Evolutionary conservation across 2,329 filamentous ascomycete genomes (phyloP).

Genomic region (Fusarium subglutinans): DNA sequence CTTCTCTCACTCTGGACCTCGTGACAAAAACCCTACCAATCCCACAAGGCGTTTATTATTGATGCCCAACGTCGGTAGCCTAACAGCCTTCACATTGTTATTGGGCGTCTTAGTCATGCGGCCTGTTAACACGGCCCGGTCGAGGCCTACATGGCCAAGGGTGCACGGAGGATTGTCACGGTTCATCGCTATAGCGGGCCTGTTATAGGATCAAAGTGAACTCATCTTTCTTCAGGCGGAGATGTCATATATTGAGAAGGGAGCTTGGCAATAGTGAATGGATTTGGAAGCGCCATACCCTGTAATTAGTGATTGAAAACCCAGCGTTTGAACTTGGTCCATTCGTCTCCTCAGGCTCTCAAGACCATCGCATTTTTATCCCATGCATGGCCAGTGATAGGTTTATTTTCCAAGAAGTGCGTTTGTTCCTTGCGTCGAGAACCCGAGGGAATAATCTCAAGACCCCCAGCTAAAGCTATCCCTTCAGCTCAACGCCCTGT

Average conservation of each 20-base stretch:
- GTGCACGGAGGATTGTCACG: constrained; percentile 2
- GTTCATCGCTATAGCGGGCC: not conserved
- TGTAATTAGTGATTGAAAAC: not conserved
- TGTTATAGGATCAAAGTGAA: not conserved
- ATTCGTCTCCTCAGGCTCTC: not conserved
- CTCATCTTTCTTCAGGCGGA: not conserved
- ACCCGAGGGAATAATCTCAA: not conserved
- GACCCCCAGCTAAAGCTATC: not conserved
- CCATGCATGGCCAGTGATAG: not conserved
- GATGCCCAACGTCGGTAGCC: constrained; percentile 24
- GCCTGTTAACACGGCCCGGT: constrained; percentile 22
- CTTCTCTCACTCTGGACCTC: constrained; percentile 19
- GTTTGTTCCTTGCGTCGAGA: not conserved
- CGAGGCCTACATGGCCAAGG: constrained; percentile 24
- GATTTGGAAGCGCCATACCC: not conserved
- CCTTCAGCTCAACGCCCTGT: constrained; percentile 13
- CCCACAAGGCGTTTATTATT: constrained; percentile 3
- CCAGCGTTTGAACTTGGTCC: not conserved
- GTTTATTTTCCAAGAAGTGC: not conserved
- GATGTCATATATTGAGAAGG: not conserved
- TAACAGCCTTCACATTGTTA: not conserved
- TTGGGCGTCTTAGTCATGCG: constrained; percentile 16
- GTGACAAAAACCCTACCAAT: constrained; percentile 17
- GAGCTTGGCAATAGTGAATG: not conserved
- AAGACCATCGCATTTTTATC: not conserved